Base-by-base conservation (phyloP, 176 grass and related monocot genomes). In the Phoenix roebelenii region DNA sequence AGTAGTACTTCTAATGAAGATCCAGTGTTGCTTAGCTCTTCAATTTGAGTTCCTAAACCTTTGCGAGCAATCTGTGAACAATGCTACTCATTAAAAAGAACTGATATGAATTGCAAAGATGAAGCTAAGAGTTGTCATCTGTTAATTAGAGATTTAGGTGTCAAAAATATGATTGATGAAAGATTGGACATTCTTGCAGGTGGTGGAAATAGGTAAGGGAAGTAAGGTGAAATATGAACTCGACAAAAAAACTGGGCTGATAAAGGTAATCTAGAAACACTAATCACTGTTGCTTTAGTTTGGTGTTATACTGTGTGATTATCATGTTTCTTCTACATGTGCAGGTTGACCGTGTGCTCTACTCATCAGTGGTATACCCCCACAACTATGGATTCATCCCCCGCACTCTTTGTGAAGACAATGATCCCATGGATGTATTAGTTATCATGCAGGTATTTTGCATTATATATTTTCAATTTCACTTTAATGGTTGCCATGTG, bases 321-420 rank as follows among this genome's bases (percentile, higher is more conserved):
- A 23, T 52, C 19, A 23, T 74, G 10, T 14, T 44, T 55, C 14
- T 25, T 17, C 49, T 71, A 0, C 19, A 5, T 56, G 26, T 70
- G 52, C 63, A 96, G 92, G 93, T 98, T 15, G 84, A 98, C 57
- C 87, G 93, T 57, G 87, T 98, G 54, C 79, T 98, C 3, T 98
- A 98, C 60, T 98, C 93, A 23, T 98, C 93, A 22, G 87, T 91
- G 17, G 93, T 98, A 58, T 98, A 98, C 48, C 93, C 93, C 23
- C 93, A 98, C 70, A 98, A 98, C 61, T 92, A 98, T 67, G 93
- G 93, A 12, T 98, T 98, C 72, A 92, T 98, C 77, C 93, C 93
- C 25, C 93, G 93, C 60, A 98, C 93, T 10, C 76, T 98, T 5
- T 98, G 93, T 58, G 93, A 98, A 60, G 93, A 98, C 62, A 98